Evolutionary conservation across 305 asterid genomes (phyloP).

Genomic region (Ilex paraguariensis): DNA sequence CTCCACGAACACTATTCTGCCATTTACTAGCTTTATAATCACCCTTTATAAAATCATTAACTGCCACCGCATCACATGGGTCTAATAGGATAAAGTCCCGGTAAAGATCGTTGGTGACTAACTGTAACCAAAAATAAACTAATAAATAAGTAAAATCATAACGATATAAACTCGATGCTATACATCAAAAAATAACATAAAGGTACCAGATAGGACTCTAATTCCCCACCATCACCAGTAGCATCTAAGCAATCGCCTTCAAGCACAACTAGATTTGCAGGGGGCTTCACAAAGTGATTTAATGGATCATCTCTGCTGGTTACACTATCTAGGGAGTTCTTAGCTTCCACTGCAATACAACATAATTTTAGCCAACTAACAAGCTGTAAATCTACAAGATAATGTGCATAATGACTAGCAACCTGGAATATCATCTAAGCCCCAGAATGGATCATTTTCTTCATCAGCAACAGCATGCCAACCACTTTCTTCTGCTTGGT

Average conservation of each 20-base stretch:
- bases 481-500: conserved; percentile 35
- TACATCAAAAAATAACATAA: no score
- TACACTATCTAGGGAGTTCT: conserved; percentile 29
- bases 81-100: conserved; percentile 84
- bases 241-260: conserved; percentile 97
- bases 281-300: conserved; percentile 60
- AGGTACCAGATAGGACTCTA: conserved; percentile 88
- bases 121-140: conserved; percentile 41
- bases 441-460: conserved; percentile 69
- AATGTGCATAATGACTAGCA: conserved; percentile 17
- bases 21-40: conserved; percentile 42
- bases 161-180: conserved; percentile 38
- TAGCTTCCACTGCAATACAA: conserved; percentile 62
- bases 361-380: conserved; percentile 15
- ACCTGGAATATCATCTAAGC: conserved; percentile 79
- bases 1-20: conserved; percentile 29
- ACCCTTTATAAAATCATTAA: conserved; percentile 47
- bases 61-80: conserved; percentile 65
- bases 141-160: conserved; percentile 4
- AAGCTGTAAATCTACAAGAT: conserved; percentile 7
- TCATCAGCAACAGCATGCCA: conserved; percentile 37
- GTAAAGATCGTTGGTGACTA: conserved; percentile 78
- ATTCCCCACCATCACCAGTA: conserved; percentile 75
- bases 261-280: conserved; percentile 89
- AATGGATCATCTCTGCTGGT: conserved; percentile 34